These are phyloP conservation scores for Botrytis paeoniae DNA, from an alignment of 2,329 filamentous ascomycete species.

Conservation along the genomic window DNA sequence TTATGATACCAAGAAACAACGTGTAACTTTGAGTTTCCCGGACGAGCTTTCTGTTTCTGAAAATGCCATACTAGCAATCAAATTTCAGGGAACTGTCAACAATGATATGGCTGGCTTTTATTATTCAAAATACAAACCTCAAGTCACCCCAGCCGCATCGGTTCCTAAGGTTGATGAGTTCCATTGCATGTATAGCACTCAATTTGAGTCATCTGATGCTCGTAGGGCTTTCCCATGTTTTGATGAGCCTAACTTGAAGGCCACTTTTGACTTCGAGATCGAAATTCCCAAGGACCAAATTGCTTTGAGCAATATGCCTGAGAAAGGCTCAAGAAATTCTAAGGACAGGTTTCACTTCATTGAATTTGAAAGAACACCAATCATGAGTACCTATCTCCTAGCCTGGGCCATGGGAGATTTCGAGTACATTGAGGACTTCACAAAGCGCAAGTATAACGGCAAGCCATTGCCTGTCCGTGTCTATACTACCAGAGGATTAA, in stretches of 20 bases:
- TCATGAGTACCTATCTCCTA: constrained; percentile 85
- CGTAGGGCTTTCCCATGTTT: constrained; percentile 96
- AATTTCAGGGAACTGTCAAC: constrained; percentile 81
- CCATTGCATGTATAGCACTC: constrained; percentile 84
- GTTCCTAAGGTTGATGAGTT: constrained; percentile 71
- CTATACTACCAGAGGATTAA: constrained; percentile 92
- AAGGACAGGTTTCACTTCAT: constrained; percentile 68
- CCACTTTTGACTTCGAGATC: constrained; percentile 90
- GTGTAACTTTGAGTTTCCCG: constrained; percentile 74
- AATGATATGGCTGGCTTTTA: constrained; percentile 93
- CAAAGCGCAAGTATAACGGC: constrained; percentile 84
- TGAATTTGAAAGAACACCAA: constrained; percentile 76
- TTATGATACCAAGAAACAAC: constrained; percentile 82
- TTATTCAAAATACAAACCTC: constrained; percentile 87
- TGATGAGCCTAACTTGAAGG: constrained; percentile 95
- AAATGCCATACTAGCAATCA: constrained; percentile 64
- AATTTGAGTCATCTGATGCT: constrained; percentile 96
- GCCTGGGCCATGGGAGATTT: constrained; percentile 97
- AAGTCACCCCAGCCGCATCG: constrained; percentile 66
- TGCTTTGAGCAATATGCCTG: constrained; percentile 93
- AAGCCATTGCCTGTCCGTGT: constrained; percentile 89
- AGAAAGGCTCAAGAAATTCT: constrained; percentile 62
- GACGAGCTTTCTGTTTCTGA: constrained; percentile 66
- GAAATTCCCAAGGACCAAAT: constrained; percentile 86
- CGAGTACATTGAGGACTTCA: constrained; percentile 91